Evolutionary conservation across 345 rosid genomes (phyloP).

Genomic region (Physaria fendleri): DNA sequence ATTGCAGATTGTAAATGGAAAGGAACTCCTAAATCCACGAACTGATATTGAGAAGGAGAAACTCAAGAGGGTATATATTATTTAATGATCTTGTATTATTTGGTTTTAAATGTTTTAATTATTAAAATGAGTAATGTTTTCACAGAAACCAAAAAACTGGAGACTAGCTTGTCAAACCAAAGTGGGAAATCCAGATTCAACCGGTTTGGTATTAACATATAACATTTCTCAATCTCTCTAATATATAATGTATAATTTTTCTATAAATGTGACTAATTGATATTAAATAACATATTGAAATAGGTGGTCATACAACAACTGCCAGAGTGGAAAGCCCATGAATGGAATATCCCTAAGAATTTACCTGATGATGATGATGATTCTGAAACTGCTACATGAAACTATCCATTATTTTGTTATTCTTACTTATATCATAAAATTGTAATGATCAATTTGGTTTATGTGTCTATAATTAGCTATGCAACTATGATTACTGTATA

Average conservation of each 20-base stretch:
- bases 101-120: not conserved
- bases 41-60: conserved; percentile 77
- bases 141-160: conserved; percentile 59
- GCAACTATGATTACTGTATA: too few relatives aligned
- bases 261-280: not conserved
- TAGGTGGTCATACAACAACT: conserved; percentile 87
- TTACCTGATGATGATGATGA: conserved; percentile 21
- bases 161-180: too few relatives aligned
- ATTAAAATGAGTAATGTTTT: not conserved
- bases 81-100: not conserved
- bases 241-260: not conserved
- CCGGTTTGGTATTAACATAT: too few relatives aligned
- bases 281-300: not conserved
- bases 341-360: conserved; percentile 54
- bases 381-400: conserved; percentile 22
- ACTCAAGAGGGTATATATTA: conserved; percentile 52
- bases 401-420: conserved; percentile 1
- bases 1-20: conserved; percentile 70
- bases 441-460: too few relatives aligned
- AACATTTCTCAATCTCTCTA: too few relatives aligned
- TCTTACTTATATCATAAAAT: too few relatives aligned
- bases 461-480: too few relatives aligned
- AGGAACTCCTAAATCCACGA: conserved; percentile 66
- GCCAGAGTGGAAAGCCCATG: conserved; percentile 97
- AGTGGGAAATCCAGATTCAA: conserved; percentile 68